Base-by-base conservation (phyloP, 1,284 basidiomycete species). In the Termitomyces sp. region DNA sequence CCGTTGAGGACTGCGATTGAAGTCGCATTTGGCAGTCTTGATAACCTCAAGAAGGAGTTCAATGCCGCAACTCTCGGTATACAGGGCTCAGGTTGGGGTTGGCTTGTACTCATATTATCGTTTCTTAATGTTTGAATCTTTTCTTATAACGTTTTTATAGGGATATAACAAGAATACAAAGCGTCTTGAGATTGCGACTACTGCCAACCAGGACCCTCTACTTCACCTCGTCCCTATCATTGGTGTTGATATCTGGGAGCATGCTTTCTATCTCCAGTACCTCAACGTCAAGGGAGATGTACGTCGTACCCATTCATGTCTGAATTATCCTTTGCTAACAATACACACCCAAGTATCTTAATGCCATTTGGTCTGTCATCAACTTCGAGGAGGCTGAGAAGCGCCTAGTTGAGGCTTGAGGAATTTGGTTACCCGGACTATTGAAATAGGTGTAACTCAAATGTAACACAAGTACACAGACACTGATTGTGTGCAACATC, bases 71-170 rank as follows among this genome's bases (percentile, higher is more conserved):
- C 92, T 42, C 81, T 84, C 50, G 88, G 75, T 48, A 92, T 96
- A 62, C 94, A 94, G 71, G 94, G 93, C 38, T 92, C 90, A 53
- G 92, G 93, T 55, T 96, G 93, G 94, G 91, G 88, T 57, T 96
- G 94, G 93, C 80, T 95, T 66, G 89, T 89, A 64, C 63, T 24
- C 3, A 24, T 24, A 84, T 79, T 46, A 7, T 9, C 17, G 9
- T 19, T 30, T 48, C 34, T 34, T 10, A 24, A 19, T 9, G 8
- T 9, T 12, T 2, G 9, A 12, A 34, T 47, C 13, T 4, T 47
- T 17, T 19, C 36, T 38, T 24, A 12, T 38, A 28, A 52, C 36
- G 24, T 38, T 24, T 38, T 19, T 33, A 1, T 59, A 89, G 87
- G 88, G 86, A 6, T 71, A 78, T 57, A 86, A 90, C 75, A 75